Evolutionary conservation across 345 rosid genomes (phyloP).

Genomic region (Mercurialis annua): DNA sequence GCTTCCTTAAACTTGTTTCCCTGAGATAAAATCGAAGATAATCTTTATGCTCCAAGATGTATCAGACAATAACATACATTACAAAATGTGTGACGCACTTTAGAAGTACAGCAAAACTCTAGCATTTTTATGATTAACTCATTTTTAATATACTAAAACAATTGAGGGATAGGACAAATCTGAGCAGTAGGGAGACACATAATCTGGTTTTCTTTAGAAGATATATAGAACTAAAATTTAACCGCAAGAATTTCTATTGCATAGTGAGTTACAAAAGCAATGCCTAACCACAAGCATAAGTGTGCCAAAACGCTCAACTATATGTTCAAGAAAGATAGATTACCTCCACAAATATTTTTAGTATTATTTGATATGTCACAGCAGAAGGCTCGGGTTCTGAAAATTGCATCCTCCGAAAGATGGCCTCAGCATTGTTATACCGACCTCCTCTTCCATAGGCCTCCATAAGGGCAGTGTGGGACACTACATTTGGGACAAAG

Average conservation of each 20-base stretch:
- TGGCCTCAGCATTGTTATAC: slow-evolving; percentile 85
- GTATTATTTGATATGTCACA: slow-evolving; percentile 84
- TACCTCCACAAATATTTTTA: slow-evolving; percentile 80
- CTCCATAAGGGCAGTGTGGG: slow-evolving; percentile 92
- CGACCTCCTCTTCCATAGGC: slow-evolving; percentile 89
- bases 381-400: slow-evolving; percentile 94
- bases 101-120: not conserved
- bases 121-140: not conserved
- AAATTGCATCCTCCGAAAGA: slow-evolving; percentile 88
- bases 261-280: not conserved
- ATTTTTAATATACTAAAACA: not conserved
- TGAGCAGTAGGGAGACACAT: not conserved
- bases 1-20: slow-evolving; percentile 85
- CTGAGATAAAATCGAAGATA: slow-evolving; percentile 31
- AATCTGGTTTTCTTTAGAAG: too few relatives aligned
- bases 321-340: not conserved
- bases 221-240: too few relatives aligned
- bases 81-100: not conserved
- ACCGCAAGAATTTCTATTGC: too few relatives aligned
- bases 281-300: not conserved
- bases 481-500: slow-evolving; percentile 63
- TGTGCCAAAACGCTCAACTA: not conserved
- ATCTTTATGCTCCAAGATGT: slow-evolving; percentile 10
- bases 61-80: slow-evolving; percentile 9
- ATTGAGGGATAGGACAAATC: too few relatives aligned